Base-by-base conservation (phyloP, 2,329 filamentous ascomycete species). In the Penicillium sp. region DNA sequence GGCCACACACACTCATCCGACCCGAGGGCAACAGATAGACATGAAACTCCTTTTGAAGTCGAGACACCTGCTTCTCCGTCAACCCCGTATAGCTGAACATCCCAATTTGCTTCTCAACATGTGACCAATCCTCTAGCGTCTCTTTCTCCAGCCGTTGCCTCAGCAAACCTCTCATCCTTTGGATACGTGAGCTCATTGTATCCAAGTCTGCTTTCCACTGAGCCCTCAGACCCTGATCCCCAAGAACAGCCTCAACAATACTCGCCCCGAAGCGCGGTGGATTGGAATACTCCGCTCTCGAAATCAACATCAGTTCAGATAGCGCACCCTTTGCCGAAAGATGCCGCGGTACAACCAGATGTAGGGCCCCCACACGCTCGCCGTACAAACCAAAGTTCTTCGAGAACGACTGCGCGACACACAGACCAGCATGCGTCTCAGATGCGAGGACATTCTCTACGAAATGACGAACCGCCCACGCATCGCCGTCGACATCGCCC, bases 391-490 rank as follows among this genome's bases (percentile, higher is more conserved):
- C 46, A 6, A 49, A 37, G 13, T 49, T 49, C 21, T 49, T 49
- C 5, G 46, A 49, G 21, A 49, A 49, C 2, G 46, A 49, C 31
- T 49, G 46, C 2, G 31, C 46, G 70, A 96, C n/a, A 40, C 37
- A 40, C 4, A 40, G 37, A 3, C 37, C 37, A 3, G 37, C n/a
- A 19, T 40, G n/a, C 4, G n/a, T 19, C 37, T 19, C n/a, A 2
- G 37, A 38, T 19, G 37, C 9, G 9, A 40, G n/a, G n/a, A 19
- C n/a, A 6, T 10, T 12, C 8, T 19, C 37, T 12, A 19, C n/a
- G 10, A 40, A 96, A 81, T 94, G 87, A 63, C 90, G 88, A 61
- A 96, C 85, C 13, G 92, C 89, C 80, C 86, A 90, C 60, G 89
- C 90, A 73, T 96, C 93, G 48, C 84, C 84, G 65, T 84, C 83